Conservation (phyloP, 192 early-diverging fungal species). For the Coemansia umbellata region DNA sequence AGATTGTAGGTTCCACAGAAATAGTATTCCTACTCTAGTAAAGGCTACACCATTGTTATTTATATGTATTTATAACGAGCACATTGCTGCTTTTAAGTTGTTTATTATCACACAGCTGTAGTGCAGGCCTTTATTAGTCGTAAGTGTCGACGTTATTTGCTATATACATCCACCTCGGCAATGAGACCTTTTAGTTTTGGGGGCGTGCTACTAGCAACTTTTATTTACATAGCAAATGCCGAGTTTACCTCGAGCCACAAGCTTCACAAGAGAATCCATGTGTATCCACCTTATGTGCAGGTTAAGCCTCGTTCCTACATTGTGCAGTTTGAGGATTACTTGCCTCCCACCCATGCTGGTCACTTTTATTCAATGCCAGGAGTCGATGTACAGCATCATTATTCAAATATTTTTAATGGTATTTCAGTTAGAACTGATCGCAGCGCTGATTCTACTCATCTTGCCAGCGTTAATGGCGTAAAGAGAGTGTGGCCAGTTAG, state of each 20-base stretch:
- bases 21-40: no score
- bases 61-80: no score
- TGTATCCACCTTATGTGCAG: conserved; percentile 11
- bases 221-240: neutral
- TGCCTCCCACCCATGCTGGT: neutral
- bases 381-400: conserved; percentile 13
- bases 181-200: neutral
- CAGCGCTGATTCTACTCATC: neutral
- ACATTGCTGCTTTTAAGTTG: no score
- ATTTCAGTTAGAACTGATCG: conserved; percentile 7
- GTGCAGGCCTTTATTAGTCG: no score
- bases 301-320: conserved; percentile 21
- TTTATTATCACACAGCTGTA: no score
- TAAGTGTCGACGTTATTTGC: no score
- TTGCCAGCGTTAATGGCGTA: conserved; percentile 24
- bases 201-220: neutral
- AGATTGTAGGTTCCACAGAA: no score
- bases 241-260: neutral
- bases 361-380: conserved; percentile 9
- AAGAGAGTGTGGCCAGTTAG: conserved; percentile 30
- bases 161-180: no score
- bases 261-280: conserved; percentile 5
- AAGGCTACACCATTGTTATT: no score
- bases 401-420: conserved; percentile 13
- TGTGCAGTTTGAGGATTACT: conserved; percentile 23